A percentile compares a stretch with the other conserved stretches of the same genome.
Conservation (phyloP, 495 filamentous ascomycete species). For the Xylaria grammica region DNA sequence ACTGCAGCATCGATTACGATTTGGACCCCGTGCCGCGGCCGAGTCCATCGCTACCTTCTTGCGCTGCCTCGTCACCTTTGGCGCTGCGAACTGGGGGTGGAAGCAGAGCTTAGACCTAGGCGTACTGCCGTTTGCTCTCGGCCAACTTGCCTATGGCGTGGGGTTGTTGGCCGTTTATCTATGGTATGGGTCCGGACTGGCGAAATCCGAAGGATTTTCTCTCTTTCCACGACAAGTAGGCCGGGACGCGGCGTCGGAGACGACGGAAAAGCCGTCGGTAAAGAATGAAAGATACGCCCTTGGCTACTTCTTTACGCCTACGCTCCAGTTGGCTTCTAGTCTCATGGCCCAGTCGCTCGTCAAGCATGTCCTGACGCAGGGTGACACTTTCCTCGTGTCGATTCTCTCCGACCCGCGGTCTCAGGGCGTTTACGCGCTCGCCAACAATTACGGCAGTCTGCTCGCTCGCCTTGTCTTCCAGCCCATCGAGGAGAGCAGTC, state of each 20-base stretch:
- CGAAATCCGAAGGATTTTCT: constrained; percentile 60
- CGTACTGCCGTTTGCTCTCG: constrained; percentile 86
- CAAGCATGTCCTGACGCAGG: constrained; percentile 93
- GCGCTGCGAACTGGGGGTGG: constrained; percentile 63
- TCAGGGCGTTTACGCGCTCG: constrained; percentile 93
- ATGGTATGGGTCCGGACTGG: constrained; percentile 49
- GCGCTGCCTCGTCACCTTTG: constrained; percentile 75
- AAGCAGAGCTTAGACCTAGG: constrained; percentile 59
- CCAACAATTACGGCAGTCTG: constrained; percentile 92
- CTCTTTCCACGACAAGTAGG: constrained; percentile 41
- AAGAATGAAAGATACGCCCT: constrained; percentile 51
- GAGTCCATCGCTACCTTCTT: constrained; percentile 79
- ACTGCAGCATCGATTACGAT: constrained; percentile 78
- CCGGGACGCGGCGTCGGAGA: constrained; percentile 17
- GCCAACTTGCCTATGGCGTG: constrained; percentile 78
- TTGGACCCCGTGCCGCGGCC: constrained; percentile 76
- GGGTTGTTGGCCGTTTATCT: constrained; percentile 71
- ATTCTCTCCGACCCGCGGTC: constrained; percentile 73
- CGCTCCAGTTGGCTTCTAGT: constrained; percentile 71
- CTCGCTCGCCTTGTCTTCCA: constrained; percentile 91
- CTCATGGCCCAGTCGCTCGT: constrained; percentile 85
- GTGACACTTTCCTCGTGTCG: constrained; percentile 86
- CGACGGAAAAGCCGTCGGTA: neutral
- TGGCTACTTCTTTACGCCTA: constrained; percentile 67
- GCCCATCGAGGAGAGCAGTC: constrained; percentile 89